Base-by-base conservation (phyloP, 164 flowering plant species). In the Cinnamomum chago region DNA sequence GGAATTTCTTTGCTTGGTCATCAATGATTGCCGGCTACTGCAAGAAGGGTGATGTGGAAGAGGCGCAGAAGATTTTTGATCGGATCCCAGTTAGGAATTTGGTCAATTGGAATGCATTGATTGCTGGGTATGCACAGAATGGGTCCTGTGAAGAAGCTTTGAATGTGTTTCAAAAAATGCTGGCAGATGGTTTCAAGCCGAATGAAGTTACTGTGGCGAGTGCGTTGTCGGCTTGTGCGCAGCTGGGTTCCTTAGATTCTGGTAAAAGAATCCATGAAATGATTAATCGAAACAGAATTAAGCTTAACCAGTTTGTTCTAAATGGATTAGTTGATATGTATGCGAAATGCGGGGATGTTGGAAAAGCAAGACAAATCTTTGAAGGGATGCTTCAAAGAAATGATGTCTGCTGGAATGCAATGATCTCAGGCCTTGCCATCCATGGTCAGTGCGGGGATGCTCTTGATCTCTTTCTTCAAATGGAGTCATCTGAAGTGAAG, bases 291-390 rank as follows among this genome's bases (percentile, higher is more conserved):
- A 84, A 82, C 23, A 71, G 84, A 13, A 80, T 91, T 22, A 81
- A 81, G 75, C 75, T 79, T 67, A 93, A 88, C 72, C 87, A 83
- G 79, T 89, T 87, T 80, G 88, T 90, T 72, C 70, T 81, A 1
- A 93, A 89, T 84, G 90, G 84, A 9, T 78, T 93, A 30, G 83
- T 91, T 20, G 96, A 93, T 81, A 93, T 91, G 98, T 91, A 91
- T 81, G 92, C 93, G 33, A 91, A 91, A 78, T 90, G 93, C 79
- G 96, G 94, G 65, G 92, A 90, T 80, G 74, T 91, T 47, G 30
- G 14, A 17, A 81, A 58, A 69, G 93, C 95, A 14, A 83, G 83
- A 66, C 58, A 33, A 51, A 79, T 91, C 12, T 93, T 91, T 80
- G 89, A 86, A 5, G 72, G 72, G 68, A 79, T 85, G 83, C 1